Conservation (phyloP, 2,329 filamentous ascomycete species). For the Botrytis cinerea region DNA sequence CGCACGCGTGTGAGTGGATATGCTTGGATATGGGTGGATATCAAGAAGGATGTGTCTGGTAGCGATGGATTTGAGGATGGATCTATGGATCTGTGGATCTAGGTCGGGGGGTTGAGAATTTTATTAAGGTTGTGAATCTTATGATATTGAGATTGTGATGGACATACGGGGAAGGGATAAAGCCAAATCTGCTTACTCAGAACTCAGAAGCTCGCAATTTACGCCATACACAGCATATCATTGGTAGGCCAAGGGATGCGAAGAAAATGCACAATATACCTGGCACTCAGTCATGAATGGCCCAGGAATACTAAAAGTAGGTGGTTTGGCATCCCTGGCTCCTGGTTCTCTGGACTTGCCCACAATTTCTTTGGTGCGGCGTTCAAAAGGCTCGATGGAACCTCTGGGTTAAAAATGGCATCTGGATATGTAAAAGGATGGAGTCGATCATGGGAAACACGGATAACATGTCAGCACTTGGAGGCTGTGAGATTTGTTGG, state of each 20-base stretch:
- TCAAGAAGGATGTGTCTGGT: neutral
- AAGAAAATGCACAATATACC: neutral
- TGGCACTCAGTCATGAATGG: neutral
- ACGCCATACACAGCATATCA: neutral
- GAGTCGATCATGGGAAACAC: neutral
- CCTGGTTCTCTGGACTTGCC: neutral
- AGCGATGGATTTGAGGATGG: neutral
- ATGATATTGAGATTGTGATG: slow-evolving; percentile 2
- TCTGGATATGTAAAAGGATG: neutral
- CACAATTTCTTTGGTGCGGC: neutral
- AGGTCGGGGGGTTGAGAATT: slow-evolving; percentile 3
- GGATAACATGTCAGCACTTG: neutral
- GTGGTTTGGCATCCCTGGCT: neutral
- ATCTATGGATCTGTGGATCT: neutral
- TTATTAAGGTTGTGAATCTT: neutral
- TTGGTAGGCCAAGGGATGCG: neutral
- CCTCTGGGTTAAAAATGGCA: neutral
- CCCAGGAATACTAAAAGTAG: slow-evolving; percentile 3
- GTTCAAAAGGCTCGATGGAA: neutral
- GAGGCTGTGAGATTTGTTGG: neutral
- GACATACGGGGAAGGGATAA: neutral
- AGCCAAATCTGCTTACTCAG: neutral
- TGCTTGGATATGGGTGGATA: neutral
- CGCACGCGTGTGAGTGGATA: neutral
- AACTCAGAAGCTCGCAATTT: neutral